Percentiles rank a stretch among this genome's conserved stretches.
These are phyloP conservation scores for Linum usitatissimum DNA, from an alignment of 345 rosid species.

Conservation along the genomic window DNA sequence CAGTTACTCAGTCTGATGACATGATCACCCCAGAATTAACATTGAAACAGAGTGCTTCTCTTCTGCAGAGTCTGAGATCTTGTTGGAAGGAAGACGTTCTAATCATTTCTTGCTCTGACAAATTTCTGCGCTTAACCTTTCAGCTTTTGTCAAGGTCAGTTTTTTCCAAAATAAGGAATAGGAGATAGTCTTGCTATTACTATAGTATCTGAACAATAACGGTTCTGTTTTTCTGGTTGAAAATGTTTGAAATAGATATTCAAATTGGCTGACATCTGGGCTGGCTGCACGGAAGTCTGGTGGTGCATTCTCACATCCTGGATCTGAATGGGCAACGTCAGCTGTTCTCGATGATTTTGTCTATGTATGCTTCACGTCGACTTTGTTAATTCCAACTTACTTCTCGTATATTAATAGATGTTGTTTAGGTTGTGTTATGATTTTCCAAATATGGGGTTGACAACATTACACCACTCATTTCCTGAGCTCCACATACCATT, in stretches of 20 bases:
- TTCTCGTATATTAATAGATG: background rate
- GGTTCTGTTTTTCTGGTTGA: background rate
- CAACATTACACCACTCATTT: conserved; percentile 1
- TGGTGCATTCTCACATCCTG: conserved; percentile 46
- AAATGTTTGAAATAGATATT: conserved; percentile 38
- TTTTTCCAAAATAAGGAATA: conserved; percentile 7
- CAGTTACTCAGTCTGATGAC: conserved; percentile 36
- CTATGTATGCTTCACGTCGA: conserved; percentile 40
- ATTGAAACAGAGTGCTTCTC: conserved; percentile 65
- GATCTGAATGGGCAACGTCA: conserved; percentile 80
- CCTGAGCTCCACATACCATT: background rate
- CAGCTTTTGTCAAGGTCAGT: conserved; percentile 83
- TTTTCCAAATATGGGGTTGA: background rate
- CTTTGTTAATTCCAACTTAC: conserved; percentile 9
- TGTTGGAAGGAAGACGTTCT: conserved; percentile 98
- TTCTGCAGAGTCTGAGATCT: conserved; percentile 71
- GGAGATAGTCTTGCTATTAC: background rate
- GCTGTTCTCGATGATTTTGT: conserved; percentile 71
- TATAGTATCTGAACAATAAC: background rate
- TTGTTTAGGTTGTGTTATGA: background rate
- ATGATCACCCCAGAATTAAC: conserved; percentile 31
- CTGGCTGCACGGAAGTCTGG: conserved; percentile 49
- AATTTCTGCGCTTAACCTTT: conserved; percentile 89
- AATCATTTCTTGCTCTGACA: conserved; percentile 78
- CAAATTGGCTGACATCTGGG: conserved; percentile 82